Evolutionary conservation across 1,139 yeast species (phyloP).

Genomic region (Saccharomyces pastorianus): DNA sequence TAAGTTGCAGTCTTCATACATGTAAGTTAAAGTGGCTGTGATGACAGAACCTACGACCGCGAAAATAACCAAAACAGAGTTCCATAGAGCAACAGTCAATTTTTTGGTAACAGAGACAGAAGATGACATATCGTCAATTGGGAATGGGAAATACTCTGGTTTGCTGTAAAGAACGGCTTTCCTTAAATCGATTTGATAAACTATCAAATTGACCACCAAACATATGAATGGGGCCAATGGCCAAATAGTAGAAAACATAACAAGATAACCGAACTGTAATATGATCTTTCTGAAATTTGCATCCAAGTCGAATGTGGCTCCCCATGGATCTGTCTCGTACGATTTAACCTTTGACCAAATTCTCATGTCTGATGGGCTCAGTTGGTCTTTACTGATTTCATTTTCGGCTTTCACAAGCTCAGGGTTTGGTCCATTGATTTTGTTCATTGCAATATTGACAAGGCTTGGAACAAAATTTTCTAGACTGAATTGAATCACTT

Average conservation of each 20-base stretch:
- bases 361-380: constrained; percentile 40
- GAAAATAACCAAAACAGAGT: constrained; percentile 48
- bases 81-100: constrained; percentile 50
- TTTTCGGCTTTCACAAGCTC: constrained; percentile 3
- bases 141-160: constrained; percentile 16
- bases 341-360: constrained; percentile 50
- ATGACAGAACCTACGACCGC: constrained; percentile 72
- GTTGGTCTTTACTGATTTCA: constrained; percentile 34
- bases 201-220: constrained; percentile 43
- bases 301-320: constrained; percentile 49
- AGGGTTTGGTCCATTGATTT: constrained; percentile 17
- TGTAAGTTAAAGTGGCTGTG: constrained; percentile 61
- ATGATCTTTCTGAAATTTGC: constrained; percentile 66
- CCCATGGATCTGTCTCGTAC: constrained; percentile 44
- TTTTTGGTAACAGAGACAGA: neutral
- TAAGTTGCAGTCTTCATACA: constrained; percentile 45
- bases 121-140: constrained; percentile 2
- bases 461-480: constrained; percentile 56
- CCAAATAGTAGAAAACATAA: constrained; percentile 87
- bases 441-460: constrained; percentile 38
- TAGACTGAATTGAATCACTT: constrained; percentile 51
- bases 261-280: constrained; percentile 76
- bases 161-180: constrained; percentile 25
- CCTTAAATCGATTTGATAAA: constrained; percentile 26
- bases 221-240: constrained; percentile 73